Base-by-base conservation (phyloP, 805 yeast genomes). In the Zygosaccharomyces lentus region DNA sequence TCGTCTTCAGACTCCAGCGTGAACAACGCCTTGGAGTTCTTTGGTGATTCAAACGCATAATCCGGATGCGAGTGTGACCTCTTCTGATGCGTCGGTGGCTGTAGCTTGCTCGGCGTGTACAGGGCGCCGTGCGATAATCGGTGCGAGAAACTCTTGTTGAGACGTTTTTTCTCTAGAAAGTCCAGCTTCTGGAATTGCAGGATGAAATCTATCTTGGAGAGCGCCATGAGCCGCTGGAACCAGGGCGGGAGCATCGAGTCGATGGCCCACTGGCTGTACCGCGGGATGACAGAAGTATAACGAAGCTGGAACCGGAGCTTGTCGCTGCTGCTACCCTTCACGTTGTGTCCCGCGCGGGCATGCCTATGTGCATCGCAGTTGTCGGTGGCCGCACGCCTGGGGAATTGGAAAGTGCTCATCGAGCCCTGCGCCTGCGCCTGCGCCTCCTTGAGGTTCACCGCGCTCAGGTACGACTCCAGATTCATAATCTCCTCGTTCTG, bases 31-130 rank as follows among this genome's bases (percentile, higher is more conserved):
- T 44, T 45, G 15, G 42, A 25, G 27, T 23, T 37, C 15, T 42
- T 40, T n/a, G 38, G 43, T 8, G 26, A 29, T n/a, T 37, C 34
- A 7, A n/a, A 31, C 4, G 34, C 12, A 34, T 45, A 44, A 15
- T 37, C 44, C 2, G 61, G 61, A 37, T 58, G 63, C 16, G 63
- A 58, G 19, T 47, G 27, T 4, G 63, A 55, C 32, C 61, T 50
- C 25, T 41, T 45, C 27, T 52, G 58, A n/a, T 26, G 59, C 34
- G 87, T 83, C 59, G 87, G 90, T 55, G 82, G 81, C 68, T 87
- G 87, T 48, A 96, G 66, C 63, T 87, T 87, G 58, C 86, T 87
- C 50, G 74, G 67, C 16, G 90, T 87, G 85, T 78, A 2, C 91
- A 91, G 50, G 49, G 7, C 63, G 53, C 37, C 61, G 44, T 12